Conservation (phyloP, 257 asterid genomes). For the Solanum pennellii region DNA sequence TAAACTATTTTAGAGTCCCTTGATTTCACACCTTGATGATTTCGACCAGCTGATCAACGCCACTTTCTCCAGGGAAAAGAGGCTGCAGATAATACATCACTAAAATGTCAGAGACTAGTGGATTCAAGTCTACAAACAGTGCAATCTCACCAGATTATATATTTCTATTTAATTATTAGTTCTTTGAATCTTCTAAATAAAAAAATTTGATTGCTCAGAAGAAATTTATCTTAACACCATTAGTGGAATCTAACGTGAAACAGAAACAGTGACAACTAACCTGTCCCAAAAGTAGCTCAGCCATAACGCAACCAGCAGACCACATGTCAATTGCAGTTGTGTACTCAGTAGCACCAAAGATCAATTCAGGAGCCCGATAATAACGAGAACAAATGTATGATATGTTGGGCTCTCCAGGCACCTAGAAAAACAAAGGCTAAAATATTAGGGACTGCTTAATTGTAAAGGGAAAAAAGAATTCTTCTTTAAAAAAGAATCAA, state of each 20-base stretch:
- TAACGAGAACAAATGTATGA: constrained; percentile 92
- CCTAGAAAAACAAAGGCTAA: constrained; percentile 19
- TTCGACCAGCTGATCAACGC: constrained; percentile 87
- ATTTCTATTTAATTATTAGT: background rate
- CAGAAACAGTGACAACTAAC: constrained; percentile 11
- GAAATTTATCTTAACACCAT: background rate
- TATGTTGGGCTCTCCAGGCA: constrained; percentile 88
- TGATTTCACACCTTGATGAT: constrained; percentile 51
- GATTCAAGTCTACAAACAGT: background rate
- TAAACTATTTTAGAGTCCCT: background rate
- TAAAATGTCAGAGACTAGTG: background rate
- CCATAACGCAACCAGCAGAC: constrained; percentile 97
- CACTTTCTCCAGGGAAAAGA: constrained; percentile 89
- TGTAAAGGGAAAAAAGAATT: background rate
- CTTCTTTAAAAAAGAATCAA: background rate
- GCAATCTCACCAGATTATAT: background rate
- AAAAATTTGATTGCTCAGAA: background rate
- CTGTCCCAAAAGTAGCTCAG: constrained; percentile 86
- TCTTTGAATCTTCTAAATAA: background rate
- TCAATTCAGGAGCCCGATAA: constrained; percentile 89
- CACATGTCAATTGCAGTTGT: constrained; percentile 91
- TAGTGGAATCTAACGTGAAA: background rate
- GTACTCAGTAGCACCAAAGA: constrained; percentile 90
- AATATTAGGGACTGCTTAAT: background rate
- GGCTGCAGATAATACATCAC: constrained; percentile 40